phyloP scores from a whole-genome alignment of 495 filamentous ascomycete genomes.

The Trichoderma virens region DNA sequence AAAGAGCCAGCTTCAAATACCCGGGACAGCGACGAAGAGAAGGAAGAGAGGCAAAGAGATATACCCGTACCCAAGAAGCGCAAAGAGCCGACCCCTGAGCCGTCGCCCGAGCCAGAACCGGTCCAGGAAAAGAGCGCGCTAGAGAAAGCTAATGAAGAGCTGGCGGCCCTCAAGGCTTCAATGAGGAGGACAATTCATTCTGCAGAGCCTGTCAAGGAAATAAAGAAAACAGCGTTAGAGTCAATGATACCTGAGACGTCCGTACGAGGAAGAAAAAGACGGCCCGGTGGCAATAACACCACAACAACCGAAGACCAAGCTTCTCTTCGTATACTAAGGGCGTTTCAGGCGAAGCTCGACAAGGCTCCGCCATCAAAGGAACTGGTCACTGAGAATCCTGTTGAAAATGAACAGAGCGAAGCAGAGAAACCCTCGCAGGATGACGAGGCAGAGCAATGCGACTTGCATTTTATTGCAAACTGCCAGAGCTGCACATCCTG shows the following conservation, averaged over 20 bases:
- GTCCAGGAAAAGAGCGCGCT: constrained; percentile 33
- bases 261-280: constrained; percentile 71
- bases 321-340: constrained; percentile 59
- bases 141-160: constrained; percentile 82
- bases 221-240: constrained; percentile 68
- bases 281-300: constrained; percentile 39
- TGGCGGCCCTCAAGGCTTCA: constrained; percentile 81
- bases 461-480: constrained; percentile 86
- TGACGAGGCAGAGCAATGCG: constrained; percentile 66
- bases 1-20: constrained; percentile 11
- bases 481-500: constrained; percentile 86
- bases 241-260: constrained; percentile 76
- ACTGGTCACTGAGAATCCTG: constrained; percentile 19
- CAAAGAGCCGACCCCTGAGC: constrained; percentile 14
- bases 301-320: constrained; percentile 48
- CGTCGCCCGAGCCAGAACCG: constrained; percentile 41
- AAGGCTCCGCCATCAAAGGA: constrained; percentile 44
- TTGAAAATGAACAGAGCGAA: constrained; percentile 24
- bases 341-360: constrained; percentile 74
- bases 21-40: not conserved
- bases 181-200: constrained; percentile 72
- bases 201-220: constrained; percentile 43
- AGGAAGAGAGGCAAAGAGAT: constrained; percentile 8
- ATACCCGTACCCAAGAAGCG: constrained; percentile 14
- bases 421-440: constrained; percentile 41